Base-by-base conservation (phyloP, 2,329 filamentous ascomycete genomes). In the Fusarium sp. region DNA sequence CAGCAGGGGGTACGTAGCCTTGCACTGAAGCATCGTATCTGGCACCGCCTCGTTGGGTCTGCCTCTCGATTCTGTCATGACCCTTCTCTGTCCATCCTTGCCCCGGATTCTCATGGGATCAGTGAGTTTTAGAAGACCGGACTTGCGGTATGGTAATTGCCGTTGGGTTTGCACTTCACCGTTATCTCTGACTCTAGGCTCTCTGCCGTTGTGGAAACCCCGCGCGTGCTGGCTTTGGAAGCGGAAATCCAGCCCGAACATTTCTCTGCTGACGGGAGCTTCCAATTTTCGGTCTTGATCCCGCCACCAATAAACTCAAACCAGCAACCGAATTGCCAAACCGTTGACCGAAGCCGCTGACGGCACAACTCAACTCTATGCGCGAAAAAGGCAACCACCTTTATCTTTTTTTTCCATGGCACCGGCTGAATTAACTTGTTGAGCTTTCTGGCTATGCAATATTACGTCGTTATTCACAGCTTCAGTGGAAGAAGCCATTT, bases 11-110 rank as follows among this genome's bases (percentile, higher is more conserved):
- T 68, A 72, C 69, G 63, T 68, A 71, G 59, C 72, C 71, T 67
- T 68, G 62, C 62, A 61, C 64, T 65, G 47, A 46, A 68, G 58
- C 61, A 62, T 62, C 45, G 39, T 41, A 39, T 62, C 72, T 72
- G 68, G 75, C 75, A 73, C 71, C 66, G 66, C 71, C 70, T 66
- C 60, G 61, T 63, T 65, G 71, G 71, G 71, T 75, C 65, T 55
- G 68, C 62, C 52, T 75, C 63, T 75, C 63, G 59, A 69, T 58
- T 69, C 57, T 60, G 55, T 56, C 35, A 41, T 42, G 27, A 31
- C 53, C 41, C 39, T 45, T 62, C 42, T 45, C 25, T 22, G 29
- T 22, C 17, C 31, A 61, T 54, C 70, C 70, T 63, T 70, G 70
- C 56, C 61, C 53, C 47, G 38, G 70, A 63, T 60, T 57, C 47